A percentile compares a stretch with the other conserved stretches of the same genome.
Conservation (phyloP, 83 land plant genomes). For the Picea abies region DNA sequence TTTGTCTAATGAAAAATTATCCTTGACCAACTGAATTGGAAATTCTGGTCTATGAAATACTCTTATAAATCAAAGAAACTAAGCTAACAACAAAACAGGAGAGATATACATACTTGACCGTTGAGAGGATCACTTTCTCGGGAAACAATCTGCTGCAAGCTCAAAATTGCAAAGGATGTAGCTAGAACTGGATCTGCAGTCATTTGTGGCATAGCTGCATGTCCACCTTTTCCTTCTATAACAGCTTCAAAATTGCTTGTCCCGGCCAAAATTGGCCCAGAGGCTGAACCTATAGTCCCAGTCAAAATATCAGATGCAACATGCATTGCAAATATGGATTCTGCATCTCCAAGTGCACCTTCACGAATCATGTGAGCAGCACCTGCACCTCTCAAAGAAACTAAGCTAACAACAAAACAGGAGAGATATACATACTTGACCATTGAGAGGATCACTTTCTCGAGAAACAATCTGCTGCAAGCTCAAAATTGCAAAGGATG, state of each 20-base stretch:
- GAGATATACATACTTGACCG: conserved; percentile 30
- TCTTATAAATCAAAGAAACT: too few species aligned
- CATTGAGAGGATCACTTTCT: conserved; percentile 73
- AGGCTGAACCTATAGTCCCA: conserved; percentile 43
- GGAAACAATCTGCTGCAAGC: conserved; percentile 70
- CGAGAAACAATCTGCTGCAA: conserved; percentile 74
- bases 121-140: conserved; percentile 80
- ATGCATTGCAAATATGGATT: conserved; percentile 65
- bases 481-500: conserved; percentile 45
- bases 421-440: conserved; percentile 30
- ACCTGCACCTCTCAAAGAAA: conserved; percentile 53
- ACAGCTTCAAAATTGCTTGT: conserved; percentile 41
- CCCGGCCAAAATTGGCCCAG: conserved; percentile 59
- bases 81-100: not conserved
- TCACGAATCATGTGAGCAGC: conserved; percentile 60
- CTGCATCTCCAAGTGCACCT: conserved; percentile 52
- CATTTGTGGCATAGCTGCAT: conserved; percentile 57
- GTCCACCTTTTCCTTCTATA: conserved; percentile 63
- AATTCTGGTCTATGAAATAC: too few species aligned
- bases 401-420: not conserved
- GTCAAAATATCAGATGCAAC: conserved; percentile 28
- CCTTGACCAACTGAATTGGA: too few species aligned
- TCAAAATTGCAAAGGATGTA: conserved; percentile 43
- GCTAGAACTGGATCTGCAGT: conserved; percentile 61
- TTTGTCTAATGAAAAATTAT: too few species aligned